These are phyloP conservation scores for Datisca glomerata DNA, from an alignment of 306 rosid genomes.

Conservation along the genomic window DNA sequence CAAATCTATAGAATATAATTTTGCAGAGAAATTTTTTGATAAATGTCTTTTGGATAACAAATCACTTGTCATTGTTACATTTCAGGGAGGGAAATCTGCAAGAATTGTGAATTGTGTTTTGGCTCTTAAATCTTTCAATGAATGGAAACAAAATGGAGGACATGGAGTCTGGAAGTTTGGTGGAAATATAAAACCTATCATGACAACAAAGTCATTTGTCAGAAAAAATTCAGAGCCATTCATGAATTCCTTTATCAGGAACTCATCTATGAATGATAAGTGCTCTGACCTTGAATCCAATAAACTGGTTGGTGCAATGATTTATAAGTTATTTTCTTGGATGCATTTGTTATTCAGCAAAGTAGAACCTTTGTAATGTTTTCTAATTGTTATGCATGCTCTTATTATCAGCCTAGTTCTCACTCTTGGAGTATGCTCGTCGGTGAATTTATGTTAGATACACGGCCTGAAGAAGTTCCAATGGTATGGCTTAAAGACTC, in stretches of 20 bases:
- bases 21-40: constrained; percentile 7
- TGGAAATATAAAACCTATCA: constrained; percentile 51
- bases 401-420: constrained; percentile 41
- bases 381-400: background rate
- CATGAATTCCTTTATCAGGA: constrained; percentile 62
- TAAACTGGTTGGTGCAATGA: constrained; percentile 72
- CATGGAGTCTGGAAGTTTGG: constrained; percentile 85
- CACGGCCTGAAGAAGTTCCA: constrained; percentile 91
- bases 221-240: constrained; percentile 86
- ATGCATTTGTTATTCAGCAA: constrained; percentile 5
- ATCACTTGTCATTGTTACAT: constrained; percentile 7
- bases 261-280: constrained; percentile 52
- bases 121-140: constrained; percentile 79
- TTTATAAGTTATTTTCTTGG: constrained; percentile 4
- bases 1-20: too few species aligned
- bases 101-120: constrained; percentile 64
- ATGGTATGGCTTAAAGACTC: constrained; percentile 34
- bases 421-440: constrained; percentile 62
- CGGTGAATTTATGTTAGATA: constrained; percentile 57
- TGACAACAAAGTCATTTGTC: constrained; percentile 44
- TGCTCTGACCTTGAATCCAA: constrained; percentile 48
- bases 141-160: constrained; percentile 80
- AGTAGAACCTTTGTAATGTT: background rate
- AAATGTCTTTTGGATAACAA: background rate
- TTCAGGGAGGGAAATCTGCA: constrained; percentile 82